A percentile compares a stretch with the other conserved stretches of the same genome.
phyloP scores from a whole-genome alignment of 1,284 basidiomycete species.

The Rhodotorula sp. region DNA sequence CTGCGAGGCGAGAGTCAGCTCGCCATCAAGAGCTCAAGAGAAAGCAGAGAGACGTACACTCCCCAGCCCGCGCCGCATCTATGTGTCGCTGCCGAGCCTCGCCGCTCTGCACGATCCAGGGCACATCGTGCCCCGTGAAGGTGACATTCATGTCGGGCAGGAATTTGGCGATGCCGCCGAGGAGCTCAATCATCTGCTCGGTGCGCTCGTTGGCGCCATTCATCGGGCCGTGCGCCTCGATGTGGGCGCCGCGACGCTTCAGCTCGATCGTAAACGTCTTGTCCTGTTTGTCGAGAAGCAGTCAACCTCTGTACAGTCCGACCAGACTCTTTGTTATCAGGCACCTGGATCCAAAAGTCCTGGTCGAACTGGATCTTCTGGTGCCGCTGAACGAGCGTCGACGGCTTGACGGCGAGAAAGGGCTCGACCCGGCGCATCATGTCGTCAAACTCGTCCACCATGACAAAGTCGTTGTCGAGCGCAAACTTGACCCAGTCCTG shows the following conservation, averaged over 20 bases:
- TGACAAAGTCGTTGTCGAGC: conserved; percentile 35
- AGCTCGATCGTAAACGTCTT: conserved; percentile 36
- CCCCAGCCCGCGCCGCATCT: neutral
- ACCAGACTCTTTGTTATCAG: neutral
- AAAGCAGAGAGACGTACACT: neutral
- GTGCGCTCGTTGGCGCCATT: conserved; percentile 20
- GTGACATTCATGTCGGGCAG: conserved; percentile 39
- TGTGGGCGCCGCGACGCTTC: neutral
- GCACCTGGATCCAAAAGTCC: conserved; percentile 33
- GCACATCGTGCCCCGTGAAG: conserved; percentile 38
- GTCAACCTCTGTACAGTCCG: neutral
- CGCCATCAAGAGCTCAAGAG: too few species aligned
- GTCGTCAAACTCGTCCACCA: conserved; percentile 46
- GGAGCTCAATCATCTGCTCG: conserved; percentile 28
- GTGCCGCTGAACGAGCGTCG: conserved; percentile 22
- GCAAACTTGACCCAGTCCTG: conserved; percentile 39
- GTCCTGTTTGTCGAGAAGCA: conserved; percentile 12
- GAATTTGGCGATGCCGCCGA: conserved; percentile 16
- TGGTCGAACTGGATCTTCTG: conserved; percentile 30
- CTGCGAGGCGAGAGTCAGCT: conserved; percentile 1
- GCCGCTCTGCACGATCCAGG: conserved; percentile 31
- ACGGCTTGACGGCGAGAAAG: conserved; percentile 37
- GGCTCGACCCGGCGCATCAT: conserved; percentile 40
- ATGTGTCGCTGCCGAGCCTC: conserved; percentile 4
- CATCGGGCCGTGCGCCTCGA: conserved; percentile 31